Base-by-base conservation (phyloP, 192 early-diverging fungal genomes). In the Gorgonomyces haynaldii region DNA sequence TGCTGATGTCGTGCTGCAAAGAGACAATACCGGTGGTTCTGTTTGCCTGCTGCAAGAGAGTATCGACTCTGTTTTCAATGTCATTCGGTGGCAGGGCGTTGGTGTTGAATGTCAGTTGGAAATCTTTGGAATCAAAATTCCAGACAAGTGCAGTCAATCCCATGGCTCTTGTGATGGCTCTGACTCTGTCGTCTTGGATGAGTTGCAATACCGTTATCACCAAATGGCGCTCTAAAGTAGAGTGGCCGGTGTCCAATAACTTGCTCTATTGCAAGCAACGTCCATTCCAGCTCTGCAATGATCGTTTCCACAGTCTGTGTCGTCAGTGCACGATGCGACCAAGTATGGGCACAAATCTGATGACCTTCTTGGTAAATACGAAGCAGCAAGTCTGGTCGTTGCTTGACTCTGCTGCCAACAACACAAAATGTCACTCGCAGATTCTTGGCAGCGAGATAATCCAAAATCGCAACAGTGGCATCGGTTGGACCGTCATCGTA, bases 381-480 rank as follows among this genome's bases (percentile, higher is more conserved):
- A 13, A 51, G 60, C 13, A 84, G 32, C 31, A 70, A 47, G 8
- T 71, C 65, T 0, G 63, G 63, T 23, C 62, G 50, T 21, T 60
- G 32, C 37, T 72, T 57, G 22, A 74, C 59, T 38, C 68, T 52
- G 17, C 58, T 43, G 4, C 83, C 83, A 28, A 76, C 65, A 19
- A 84, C 70, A 49, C 70, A 83, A 57, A 85, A 85, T 0, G 83
- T 82, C 0, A 66, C 82, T 53, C 79, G 79, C 28, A 82, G 52
- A 34, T 69, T 50, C 12, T 64, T 50, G 24, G 58, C 25, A n/a
- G 70, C 56, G 2, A 85, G 60, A 2, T 56, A 42, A 50, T 79
- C 73, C 5, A 84, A 53, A 12, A 86, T 40, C 16, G 42, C 53
- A 13, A 51, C 37, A 1, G 84, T 86, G 44, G 53, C 67, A 6